Evolutionary conservation across 345 rosid genomes (phyloP).

Genomic region (Arabis hirsuta): DNA sequence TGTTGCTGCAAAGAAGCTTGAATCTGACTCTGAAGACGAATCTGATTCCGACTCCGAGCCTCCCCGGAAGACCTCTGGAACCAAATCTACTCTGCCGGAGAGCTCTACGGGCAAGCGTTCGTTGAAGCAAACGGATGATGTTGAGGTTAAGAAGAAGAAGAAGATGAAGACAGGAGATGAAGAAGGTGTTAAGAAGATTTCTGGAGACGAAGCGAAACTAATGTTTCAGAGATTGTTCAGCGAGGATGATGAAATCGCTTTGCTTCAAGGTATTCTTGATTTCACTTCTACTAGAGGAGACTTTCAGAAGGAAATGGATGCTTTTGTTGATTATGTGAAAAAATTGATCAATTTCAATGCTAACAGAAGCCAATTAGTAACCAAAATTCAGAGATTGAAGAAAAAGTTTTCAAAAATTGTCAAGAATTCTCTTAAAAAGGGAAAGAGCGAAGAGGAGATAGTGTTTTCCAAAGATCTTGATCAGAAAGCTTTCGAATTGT

Average conservation of each 20-base stretch:
- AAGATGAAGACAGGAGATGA: slow-evolving; percentile 24
- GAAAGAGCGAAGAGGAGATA: slow-evolving; percentile 39
- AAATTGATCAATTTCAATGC: slow-evolving; percentile 49
- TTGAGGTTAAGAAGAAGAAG: slow-evolving; percentile 36
- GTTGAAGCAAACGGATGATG: not conserved
- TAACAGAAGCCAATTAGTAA: slow-evolving; percentile 45
- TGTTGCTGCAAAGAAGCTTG: slow-evolving; percentile 5
- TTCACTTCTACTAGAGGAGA: slow-evolving; percentile 47
- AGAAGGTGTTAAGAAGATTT: slow-evolving; percentile 30
- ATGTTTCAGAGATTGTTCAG: slow-evolving; percentile 57
- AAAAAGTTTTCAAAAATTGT: slow-evolving; percentile 44
- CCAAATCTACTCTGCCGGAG: not conserved
- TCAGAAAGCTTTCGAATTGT: slow-evolving; percentile 45
- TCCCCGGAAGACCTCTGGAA: not conserved
- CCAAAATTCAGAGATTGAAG: slow-evolving; percentile 52
- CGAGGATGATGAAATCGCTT: slow-evolving; percentile 55
- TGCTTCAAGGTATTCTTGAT: slow-evolving; percentile 52
- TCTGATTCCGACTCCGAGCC: slow-evolving; percentile 43
- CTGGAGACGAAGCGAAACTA: slow-evolving; percentile 51
- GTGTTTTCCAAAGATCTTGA: slow-evolving; percentile 44
- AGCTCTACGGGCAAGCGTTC: slow-evolving; percentile 39
- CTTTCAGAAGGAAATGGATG: slow-evolving; percentile 46
- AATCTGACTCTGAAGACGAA: slow-evolving; percentile 39
- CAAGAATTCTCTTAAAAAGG: slow-evolving; percentile 33
- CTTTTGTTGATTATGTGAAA: slow-evolving; percentile 50